A percentile compares a stretch with the other conserved stretches of the same genome.
Evolutionary conservation across 1,284 basidiomycete genomes (phyloP).

Genomic region (Xerocomus amazonicus): DNA sequence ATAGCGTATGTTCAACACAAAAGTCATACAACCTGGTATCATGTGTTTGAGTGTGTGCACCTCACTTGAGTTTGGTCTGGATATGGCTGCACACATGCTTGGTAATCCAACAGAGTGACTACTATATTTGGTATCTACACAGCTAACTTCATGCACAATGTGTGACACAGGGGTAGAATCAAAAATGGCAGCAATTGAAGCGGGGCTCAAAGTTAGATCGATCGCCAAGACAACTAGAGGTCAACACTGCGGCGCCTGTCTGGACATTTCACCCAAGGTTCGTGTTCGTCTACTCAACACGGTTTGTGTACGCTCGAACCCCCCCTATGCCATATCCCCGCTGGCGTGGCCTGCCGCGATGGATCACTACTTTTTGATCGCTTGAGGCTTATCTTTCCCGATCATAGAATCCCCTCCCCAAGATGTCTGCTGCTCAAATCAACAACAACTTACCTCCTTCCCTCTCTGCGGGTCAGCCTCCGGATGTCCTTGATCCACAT

Average conservation of each 20-base stretch:
- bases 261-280: constrained; percentile 25
- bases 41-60: too few relatives aligned
- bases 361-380: constrained; percentile 22
- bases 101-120: too few relatives aligned
- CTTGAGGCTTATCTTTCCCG: constrained; percentile 19
- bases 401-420: constrained; percentile 24
- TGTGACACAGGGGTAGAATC: constrained; percentile 7
- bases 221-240: constrained; percentile 18
- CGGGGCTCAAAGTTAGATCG: constrained; percentile 27
- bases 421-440: constrained; percentile 82
- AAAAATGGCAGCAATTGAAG: constrained; percentile 14
- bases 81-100: too few relatives aligned
- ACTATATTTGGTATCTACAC: too few relatives aligned
- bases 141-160: too few relatives aligned
- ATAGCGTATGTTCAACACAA: too few relatives aligned
- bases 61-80: too few relatives aligned
- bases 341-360: constrained; percentile 12
- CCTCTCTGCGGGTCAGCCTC: constrained; percentile 41
- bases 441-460: too few relatives aligned
- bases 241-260: constrained; percentile 16
- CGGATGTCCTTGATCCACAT: constrained; percentile 47
- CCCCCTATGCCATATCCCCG: not conserved
- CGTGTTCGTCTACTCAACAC: constrained; percentile 8
- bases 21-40: too few relatives aligned
- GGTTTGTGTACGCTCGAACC: not conserved